phyloP scores from a whole-genome alignment of 108 stramenopile species.

The Mediolabrus comicus region DNA sequence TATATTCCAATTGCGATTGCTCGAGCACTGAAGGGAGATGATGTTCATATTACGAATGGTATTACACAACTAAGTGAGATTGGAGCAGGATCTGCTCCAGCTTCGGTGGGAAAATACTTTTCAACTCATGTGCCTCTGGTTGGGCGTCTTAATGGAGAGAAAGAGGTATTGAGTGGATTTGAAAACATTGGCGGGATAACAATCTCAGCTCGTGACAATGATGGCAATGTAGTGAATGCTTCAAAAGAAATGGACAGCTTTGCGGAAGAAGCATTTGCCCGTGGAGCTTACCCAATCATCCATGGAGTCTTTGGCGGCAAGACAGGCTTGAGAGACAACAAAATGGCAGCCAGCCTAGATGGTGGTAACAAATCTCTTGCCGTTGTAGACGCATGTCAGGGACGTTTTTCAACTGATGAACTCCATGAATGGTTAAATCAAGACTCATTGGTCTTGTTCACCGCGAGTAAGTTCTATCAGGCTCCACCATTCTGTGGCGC shows the following conservation, averaged over 20 bases:
- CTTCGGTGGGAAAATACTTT: slow-evolving; percentile 59
- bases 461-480: slow-evolving; percentile 76
- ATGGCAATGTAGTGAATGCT: slow-evolving; percentile 56
- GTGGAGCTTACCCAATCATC: slow-evolving; percentile 54
- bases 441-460: slow-evolving; percentile 68
- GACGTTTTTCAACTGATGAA: slow-evolving; percentile 61
- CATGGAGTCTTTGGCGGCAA: slow-evolving; percentile 81
- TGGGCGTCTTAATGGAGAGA: slow-evolving; percentile 50
- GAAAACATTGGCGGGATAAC: slow-evolving; percentile 46
- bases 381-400: slow-evolving; percentile 78
- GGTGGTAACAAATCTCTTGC: slow-evolving; percentile 51
- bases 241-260: slow-evolving; percentile 46
- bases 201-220: slow-evolving; percentile 49
- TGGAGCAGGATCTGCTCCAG: slow-evolving; percentile 61
- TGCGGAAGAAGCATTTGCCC: slow-evolving; percentile 8
- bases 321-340: slow-evolving; percentile 61
- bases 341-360: slow-evolving; percentile 61
- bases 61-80: slow-evolving; percentile 63
- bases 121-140: slow-evolving; percentile 65
- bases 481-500: slow-evolving; percentile 74
- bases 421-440: slow-evolving; percentile 63
- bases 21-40: slow-evolving; percentile 43
- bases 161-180: slow-evolving; percentile 47
- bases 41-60: slow-evolving; percentile 49
- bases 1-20: slow-evolving; percentile 71